Percentiles rank a stretch among this genome's conserved stretches.
phyloP scores from a whole-genome alignment of 768 basidiomycete species.

The Tulasnella calospora region DNA sequence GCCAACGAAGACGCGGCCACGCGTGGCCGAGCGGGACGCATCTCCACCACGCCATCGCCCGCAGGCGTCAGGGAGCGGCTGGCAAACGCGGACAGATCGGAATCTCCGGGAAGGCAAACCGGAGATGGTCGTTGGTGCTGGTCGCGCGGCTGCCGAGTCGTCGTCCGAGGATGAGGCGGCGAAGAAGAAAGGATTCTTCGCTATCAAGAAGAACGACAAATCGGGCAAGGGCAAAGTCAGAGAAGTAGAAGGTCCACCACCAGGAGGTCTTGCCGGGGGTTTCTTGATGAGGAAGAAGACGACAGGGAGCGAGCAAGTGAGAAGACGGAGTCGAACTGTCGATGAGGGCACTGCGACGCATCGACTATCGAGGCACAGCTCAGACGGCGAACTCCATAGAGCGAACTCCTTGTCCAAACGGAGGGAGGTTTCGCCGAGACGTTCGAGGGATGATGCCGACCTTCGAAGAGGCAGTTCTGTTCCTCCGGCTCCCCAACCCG shows the following conservation, averaged over 20 bases:
- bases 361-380: slow-evolving; percentile 17
- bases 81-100: slow-evolving; percentile 41
- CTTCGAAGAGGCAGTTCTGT: not conserved
- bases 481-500: not conserved
- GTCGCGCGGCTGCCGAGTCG: slow-evolving; percentile 18
- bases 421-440: not conserved
- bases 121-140: slow-evolving; percentile 26
- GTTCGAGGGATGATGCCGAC: slow-evolving; percentile 12
- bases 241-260: not conserved
- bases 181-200: slow-evolving; percentile 10
- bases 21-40: not conserved
- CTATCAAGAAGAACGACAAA: slow-evolving; percentile 13
- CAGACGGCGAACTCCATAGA: slow-evolving; percentile 13
- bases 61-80: slow-evolving; percentile 28
- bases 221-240: not conserved
- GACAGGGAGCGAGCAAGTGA: not conserved
- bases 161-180: slow-evolving; percentile 25
- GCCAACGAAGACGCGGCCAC: not conserved
- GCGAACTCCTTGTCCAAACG: slow-evolving; percentile 5
- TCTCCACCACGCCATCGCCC: slow-evolving; percentile 4
- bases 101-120: slow-evolving; percentile 35
- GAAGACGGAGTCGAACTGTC: not conserved
- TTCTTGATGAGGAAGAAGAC: not conserved
- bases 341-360: not conserved
- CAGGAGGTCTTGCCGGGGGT: not conserved